A percentile compares a stretch with the other conserved stretches of the same genome.
These are phyloP conservation scores for Wickerhamomyces sp. DNA, from an alignment of 1,139 yeast genomes.

Conservation along the genomic window DNA sequence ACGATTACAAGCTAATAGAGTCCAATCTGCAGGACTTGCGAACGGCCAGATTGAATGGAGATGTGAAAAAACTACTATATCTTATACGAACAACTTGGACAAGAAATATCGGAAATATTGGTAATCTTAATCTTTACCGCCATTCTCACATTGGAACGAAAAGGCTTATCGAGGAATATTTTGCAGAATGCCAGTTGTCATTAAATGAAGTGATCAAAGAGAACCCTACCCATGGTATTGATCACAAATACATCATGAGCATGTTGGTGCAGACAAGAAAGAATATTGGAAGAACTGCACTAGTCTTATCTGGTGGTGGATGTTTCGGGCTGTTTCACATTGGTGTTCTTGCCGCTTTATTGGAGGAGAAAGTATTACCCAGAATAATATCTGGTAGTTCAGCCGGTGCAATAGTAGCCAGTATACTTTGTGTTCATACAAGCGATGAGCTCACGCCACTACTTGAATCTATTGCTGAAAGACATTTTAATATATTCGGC, in stretches of 20 bases:
- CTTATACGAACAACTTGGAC: slow-evolving; percentile 81
- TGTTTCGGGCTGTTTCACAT: slow-evolving; percentile 90
- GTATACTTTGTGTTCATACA: slow-evolving; percentile 76
- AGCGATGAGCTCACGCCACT: slow-evolving; percentile 66
- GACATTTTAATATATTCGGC: slow-evolving; percentile 69
- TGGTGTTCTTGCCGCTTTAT: slow-evolving; percentile 80
- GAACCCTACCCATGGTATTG: slow-evolving; percentile 40
- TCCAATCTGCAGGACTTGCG: slow-evolving; percentile 54
- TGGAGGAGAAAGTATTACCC: slow-evolving; percentile 74
- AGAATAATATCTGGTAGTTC: slow-evolving; percentile 92
- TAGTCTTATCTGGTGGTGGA: slow-evolving; percentile 92
- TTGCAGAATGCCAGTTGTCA: slow-evolving; percentile 67
- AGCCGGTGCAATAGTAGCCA: slow-evolving; percentile 94
- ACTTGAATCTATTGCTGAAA: slow-evolving; percentile 48
- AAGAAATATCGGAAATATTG: slow-evolving; percentile 84
- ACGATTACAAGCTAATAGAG: slow-evolving; percentile 64
- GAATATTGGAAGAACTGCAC: slow-evolving; percentile 89
- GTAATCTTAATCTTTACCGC: slow-evolving; percentile 71
- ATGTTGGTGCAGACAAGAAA: slow-evolving; percentile 84
- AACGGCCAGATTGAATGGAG: slow-evolving; percentile 51
- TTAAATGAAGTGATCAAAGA: slow-evolving; percentile 37
- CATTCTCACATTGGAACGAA: slow-evolving; percentile 88
- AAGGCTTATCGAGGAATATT: slow-evolving; percentile 72
- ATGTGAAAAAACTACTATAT: slow-evolving; percentile 60
- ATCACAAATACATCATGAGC: slow-evolving; percentile 66